These are phyloP conservation scores for Pseudonectria foliicola DNA, from an alignment of 2,329 filamentous ascomycete species.

Conservation along the genomic window DNA sequence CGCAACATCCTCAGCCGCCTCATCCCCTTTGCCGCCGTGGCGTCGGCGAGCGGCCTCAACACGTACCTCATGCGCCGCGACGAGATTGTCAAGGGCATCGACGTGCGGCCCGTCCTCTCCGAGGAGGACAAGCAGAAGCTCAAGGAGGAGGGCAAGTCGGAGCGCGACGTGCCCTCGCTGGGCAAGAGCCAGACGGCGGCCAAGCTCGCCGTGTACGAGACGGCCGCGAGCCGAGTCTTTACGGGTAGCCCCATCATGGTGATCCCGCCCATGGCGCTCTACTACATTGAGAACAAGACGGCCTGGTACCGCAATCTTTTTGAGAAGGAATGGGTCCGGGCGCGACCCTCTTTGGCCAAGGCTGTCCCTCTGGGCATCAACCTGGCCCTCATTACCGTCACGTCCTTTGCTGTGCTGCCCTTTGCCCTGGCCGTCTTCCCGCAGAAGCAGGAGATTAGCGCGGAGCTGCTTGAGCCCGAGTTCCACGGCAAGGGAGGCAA, in stretches of 20 bases:
- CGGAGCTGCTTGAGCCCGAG: conserved; percentile 71
- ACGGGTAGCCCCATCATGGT: conserved; percentile 98
- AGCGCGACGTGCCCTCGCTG: conserved; percentile 61
- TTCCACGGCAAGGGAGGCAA: conserved; percentile 77
- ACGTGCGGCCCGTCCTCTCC: conserved; percentile 77
- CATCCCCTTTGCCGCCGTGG: conserved; percentile 93
- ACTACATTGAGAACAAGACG: conserved; percentile 61
- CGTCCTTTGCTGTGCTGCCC: conserved; percentile 81
- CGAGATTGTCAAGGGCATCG: conserved; percentile 88
- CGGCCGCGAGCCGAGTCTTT: conserved; percentile 81
- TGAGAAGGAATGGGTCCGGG: conserved; percentile 71
- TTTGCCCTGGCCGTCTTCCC: conserved; percentile 89
- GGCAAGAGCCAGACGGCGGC: conserved; percentile 87
- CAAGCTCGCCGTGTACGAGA: conserved; percentile 84
- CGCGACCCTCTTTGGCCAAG: conserved; percentile 57
- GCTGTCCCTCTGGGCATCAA: conserved; percentile 67
- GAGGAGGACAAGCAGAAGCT: conserved; percentile 58
- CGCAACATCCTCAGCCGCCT: conserved; percentile 74
- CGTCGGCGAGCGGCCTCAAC: conserved; percentile 83
- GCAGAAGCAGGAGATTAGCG: conserved; percentile 76
- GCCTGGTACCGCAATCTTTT: conserved; percentile 32
- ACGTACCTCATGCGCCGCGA: conserved; percentile 97
- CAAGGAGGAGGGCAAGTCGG: conserved; percentile 50
- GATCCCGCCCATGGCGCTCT: conserved; percentile 77
- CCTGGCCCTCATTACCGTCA: conserved; percentile 76